These are phyloP conservation scores for Tetrahymena elliotti DNA, from an alignment of 73 alveolate species.

Conservation along the genomic window DNA sequence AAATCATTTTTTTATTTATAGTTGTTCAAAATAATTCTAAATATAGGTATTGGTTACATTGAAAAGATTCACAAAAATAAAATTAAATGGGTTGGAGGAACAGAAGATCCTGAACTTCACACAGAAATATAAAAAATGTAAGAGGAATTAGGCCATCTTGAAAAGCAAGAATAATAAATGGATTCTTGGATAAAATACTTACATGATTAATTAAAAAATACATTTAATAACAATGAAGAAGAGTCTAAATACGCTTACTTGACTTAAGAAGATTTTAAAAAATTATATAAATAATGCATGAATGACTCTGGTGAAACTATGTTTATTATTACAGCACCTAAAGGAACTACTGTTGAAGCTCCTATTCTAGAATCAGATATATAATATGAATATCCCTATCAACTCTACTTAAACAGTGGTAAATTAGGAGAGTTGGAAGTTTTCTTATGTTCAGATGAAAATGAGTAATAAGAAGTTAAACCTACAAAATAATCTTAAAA, in stretches of 20 bases:
- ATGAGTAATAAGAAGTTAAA: background rate
- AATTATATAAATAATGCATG: slow-evolving; percentile 6
- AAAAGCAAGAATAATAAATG: slow-evolving; percentile 35
- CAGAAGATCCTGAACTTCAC: slow-evolving; percentile 31
- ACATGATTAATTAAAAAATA: slow-evolving; percentile 22
- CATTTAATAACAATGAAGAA: slow-evolving; percentile 35
- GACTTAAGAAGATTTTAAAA: slow-evolving; percentile 50
- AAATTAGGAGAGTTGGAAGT: slow-evolving; percentile 32
- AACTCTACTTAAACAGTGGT: slow-evolving; percentile 21
- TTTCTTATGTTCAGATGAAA: slow-evolving; percentile 39
- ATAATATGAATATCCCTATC: slow-evolving; percentile 24
- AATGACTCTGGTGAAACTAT: slow-evolving; percentile 33
- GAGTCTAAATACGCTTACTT: slow-evolving; percentile 45
- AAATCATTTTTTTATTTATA: background rate
- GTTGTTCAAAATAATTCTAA: background rate
- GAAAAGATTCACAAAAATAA: slow-evolving; percentile 48
- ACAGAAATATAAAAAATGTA: slow-evolving; percentile 11
- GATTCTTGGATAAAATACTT: slow-evolving; percentile 53
- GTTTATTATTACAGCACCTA: slow-evolving; percentile 50
- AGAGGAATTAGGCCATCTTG: slow-evolving; percentile 31
- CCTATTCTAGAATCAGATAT: slow-evolving; percentile 18
- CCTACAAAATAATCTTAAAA: background rate
- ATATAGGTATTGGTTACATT: slow-evolving; percentile 35
- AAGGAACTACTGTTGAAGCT: slow-evolving; percentile 50
- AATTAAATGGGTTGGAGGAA: slow-evolving; percentile 53